Evolutionary conservation across 176 grass and related monocot species (phyloP).

Genomic region (Chloris gayana): DNA sequence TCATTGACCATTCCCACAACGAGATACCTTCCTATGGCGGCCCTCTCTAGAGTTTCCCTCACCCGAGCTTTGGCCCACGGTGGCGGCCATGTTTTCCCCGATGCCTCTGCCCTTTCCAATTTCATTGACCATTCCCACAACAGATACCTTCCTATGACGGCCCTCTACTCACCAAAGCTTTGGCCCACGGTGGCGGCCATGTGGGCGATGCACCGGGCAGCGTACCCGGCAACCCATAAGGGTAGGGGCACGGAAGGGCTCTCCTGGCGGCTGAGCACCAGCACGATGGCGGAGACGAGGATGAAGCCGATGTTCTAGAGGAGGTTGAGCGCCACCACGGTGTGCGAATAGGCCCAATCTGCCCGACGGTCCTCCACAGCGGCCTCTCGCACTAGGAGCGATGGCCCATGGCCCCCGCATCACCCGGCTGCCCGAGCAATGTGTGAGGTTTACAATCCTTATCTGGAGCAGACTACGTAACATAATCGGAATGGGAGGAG

Average conservation of each 20-base stretch:
- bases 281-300: slow-evolving; percentile 43
- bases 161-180: no score
- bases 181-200: slow-evolving; percentile 62
- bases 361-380: slow-evolving; percentile 61
- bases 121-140: no score
- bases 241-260: slow-evolving; percentile 54
- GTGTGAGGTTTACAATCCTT: no score
- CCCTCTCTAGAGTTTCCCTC: no score
- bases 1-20: no score
- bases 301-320: slow-evolving; percentile 70
- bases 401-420: slow-evolving; percentile 61
- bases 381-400: slow-evolving; percentile 52
- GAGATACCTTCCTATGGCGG: no score
- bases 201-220: slow-evolving; percentile 67
- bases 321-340: slow-evolving; percentile 66
- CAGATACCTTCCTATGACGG: no score
- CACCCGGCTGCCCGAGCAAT: slow-evolving; percentile 45
- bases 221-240: slow-evolving; percentile 66
- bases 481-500: no score
- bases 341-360: slow-evolving; percentile 68
- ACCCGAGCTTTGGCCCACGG: no score
- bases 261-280: slow-evolving; percentile 50
- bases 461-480: no score
- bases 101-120: no score
- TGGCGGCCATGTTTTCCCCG: no score